Conservation (phyloP, 108 stramenopile genomes). For the Nitzschia putrida region DNA sequence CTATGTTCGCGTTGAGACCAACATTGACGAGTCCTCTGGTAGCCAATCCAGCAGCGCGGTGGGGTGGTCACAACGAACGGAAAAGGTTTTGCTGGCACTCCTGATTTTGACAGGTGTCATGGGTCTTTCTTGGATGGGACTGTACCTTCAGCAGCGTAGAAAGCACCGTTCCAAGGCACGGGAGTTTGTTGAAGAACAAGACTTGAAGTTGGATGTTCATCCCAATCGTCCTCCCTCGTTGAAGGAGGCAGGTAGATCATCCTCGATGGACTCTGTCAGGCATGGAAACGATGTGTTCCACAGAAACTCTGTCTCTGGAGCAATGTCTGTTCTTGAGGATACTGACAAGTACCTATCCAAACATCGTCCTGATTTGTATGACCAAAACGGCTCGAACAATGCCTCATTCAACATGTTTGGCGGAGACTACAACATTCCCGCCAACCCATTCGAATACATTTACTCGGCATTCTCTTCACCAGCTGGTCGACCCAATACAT, state of each 20-base stretch:
- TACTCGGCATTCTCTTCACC: conserved; percentile 26
- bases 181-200: conserved; percentile 3
- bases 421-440: conserved; percentile 26
- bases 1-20: background rate
- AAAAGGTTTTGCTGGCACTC: conserved; percentile 21
- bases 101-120: conserved; percentile 9
- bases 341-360: conserved; percentile 34
- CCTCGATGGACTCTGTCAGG: conserved; percentile 20
- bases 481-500: background rate
- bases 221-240: conserved; percentile 16
- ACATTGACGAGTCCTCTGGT: background rate
- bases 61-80: conserved; percentile 28
- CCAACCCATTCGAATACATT: conserved; percentile 37
- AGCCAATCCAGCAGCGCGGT: background rate
- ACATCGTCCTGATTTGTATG: conserved; percentile 35
- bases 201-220: background rate
- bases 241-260: background rate
- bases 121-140: conserved; percentile 6
- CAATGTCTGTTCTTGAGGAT: conserved; percentile 25
- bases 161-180: background rate
- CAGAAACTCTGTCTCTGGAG: conserved; percentile 6
- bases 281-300: conserved; percentile 33
- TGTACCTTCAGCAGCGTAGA: background rate
- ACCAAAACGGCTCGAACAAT: conserved; percentile 4
- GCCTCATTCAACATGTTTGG: conserved; percentile 21